Conservation (phyloP, 2,329 filamentous ascomycete species). For the Tricladium varicosporioides region DNA sequence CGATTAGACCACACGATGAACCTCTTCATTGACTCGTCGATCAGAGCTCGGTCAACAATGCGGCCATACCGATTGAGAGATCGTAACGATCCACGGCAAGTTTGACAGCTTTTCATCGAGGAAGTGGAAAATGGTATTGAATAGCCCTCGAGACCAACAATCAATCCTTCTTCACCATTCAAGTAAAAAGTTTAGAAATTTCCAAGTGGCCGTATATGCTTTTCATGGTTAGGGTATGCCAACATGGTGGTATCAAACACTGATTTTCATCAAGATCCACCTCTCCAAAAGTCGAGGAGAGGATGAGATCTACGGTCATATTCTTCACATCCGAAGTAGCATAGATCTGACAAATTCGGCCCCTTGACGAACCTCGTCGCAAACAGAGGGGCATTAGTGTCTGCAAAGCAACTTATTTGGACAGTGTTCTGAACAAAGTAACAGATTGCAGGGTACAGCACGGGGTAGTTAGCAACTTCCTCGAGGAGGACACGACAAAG, state of each 20-base stretch:
- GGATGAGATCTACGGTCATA: conserved; percentile 54
- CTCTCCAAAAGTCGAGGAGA: conserved; percentile 52
- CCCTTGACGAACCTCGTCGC: conserved; percentile 58
- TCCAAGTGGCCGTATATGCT: no score
- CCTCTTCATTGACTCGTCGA: no score
- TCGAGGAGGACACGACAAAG: conserved; percentile 53
- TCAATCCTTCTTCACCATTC: no score
- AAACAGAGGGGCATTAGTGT: conserved; percentile 64
- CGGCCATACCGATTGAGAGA: no score
- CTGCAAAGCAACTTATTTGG: conserved; percentile 52
- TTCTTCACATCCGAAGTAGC: conserved; percentile 42
- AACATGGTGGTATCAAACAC: conserved; percentile 59
- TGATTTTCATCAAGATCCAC: conserved; percentile 58
- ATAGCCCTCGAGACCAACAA: no score
- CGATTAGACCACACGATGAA: no score
- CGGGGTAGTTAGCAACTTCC: conserved; percentile 46
- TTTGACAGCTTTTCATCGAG: no score
- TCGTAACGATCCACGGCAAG: no score
- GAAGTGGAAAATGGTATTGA: no score
- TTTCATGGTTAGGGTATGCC: no score
- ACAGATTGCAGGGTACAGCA: conserved; percentile 64
- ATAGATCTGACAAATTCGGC: conserved; percentile 56
- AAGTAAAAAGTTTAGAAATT: no score
- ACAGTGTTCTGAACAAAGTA: conserved; percentile 64
- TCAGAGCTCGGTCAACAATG: no score